Evolutionary conservation across 176 grass and related monocot species (phyloP).

Genomic region (Musa itinerans): DNA sequence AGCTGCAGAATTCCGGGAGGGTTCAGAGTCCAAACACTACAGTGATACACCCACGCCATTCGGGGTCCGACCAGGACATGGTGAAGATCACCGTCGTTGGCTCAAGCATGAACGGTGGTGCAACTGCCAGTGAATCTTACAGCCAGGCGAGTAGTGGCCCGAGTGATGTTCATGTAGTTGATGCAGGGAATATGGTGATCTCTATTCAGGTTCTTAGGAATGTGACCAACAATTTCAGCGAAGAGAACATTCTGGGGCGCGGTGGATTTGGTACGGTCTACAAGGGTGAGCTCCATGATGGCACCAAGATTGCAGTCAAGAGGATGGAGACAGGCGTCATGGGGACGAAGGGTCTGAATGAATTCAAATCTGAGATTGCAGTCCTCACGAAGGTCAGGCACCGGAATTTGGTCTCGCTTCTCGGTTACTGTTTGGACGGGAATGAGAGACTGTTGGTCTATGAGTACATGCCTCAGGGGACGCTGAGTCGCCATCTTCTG

Average conservation of each 20-base stretch:
- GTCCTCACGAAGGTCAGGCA: slow-evolving; percentile 25
- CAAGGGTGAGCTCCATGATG: slow-evolving; percentile 23
- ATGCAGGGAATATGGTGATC: slow-evolving; percentile 14
- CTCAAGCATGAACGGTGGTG: neutral
- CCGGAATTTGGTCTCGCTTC: slow-evolving; percentile 20
- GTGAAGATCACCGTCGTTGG: slow-evolving; percentile 8
- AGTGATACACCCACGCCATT: neutral
- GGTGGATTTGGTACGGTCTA: slow-evolving; percentile 29
- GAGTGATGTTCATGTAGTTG: slow-evolving; percentile 13
- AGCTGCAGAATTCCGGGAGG: neutral
- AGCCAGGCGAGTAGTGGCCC: slow-evolving; percentile 2
- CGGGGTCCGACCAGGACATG: slow-evolving; percentile 10
- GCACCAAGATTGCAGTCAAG: slow-evolving; percentile 27
- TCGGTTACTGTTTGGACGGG: slow-evolving; percentile 24
- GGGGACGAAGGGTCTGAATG: slow-evolving; percentile 5
- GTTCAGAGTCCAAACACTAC: neutral
- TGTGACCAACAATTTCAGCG: slow-evolving; percentile 22
- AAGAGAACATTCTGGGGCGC: slow-evolving; percentile 20
- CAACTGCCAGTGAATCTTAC: neutral
- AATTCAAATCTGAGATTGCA: slow-evolving; percentile 24
- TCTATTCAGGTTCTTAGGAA: slow-evolving; percentile 14
- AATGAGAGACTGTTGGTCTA: slow-evolving; percentile 29
- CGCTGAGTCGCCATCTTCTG: slow-evolving; percentile 22
- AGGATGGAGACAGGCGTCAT: slow-evolving; percentile 15
- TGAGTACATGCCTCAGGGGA: slow-evolving; percentile 24